Base-by-base conservation (phyloP, 148 eudicot genomes). In the Rhododendron vialii region DNA sequence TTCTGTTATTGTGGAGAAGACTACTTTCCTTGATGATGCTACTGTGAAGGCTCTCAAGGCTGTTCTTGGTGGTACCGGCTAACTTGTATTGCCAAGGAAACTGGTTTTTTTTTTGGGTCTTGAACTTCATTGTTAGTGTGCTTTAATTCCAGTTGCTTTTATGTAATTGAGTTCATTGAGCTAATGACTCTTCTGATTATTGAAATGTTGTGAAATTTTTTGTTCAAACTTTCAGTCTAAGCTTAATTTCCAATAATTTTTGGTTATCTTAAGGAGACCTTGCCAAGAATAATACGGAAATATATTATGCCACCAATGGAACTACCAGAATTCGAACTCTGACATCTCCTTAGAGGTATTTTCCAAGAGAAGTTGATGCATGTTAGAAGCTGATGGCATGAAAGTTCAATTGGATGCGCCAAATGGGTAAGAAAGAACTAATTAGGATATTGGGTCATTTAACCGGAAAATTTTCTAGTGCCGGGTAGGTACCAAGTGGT, bases 1-100 rank as follows among this genome's bases (percentile, higher is more conserved):
- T 5, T 84, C 98, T 9, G 89, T 69, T 0, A 41, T 94, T 45
- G 91, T 95, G 61, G 86, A 81, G 35, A 88, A 78, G 73, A 89
- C 93, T 13, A 93, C 97, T 78, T 95, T 95, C 89, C 90, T 95
- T 57, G 97, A 94, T 81, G 86, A 53, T 67, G 91, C 90, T 47
- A 81, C 77, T 48, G 86, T 95, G 12, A 95, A 93, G 95, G 91
- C 90, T 89, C 96, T 95, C 85, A 95, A 95, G 93, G 90, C 89
- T 57, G 96, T 94, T 36, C 94, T 94, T 82, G 98, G 98, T 15
- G 97, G 97, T 30, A 91, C 90, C 1, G 90, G 90, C 75, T 93
- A 87, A 90, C 7, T n/a, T 12, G 11, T 35, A 17, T 20, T n/a
- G 22, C 50, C 47, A 20, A 57, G 20, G 7, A 59, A 26, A 15